Evolutionary conservation across 805 yeast species (phyloP), one percentile per base, ranked within the genome.

Genomic region (Huiozyma naganishii): DNA sequence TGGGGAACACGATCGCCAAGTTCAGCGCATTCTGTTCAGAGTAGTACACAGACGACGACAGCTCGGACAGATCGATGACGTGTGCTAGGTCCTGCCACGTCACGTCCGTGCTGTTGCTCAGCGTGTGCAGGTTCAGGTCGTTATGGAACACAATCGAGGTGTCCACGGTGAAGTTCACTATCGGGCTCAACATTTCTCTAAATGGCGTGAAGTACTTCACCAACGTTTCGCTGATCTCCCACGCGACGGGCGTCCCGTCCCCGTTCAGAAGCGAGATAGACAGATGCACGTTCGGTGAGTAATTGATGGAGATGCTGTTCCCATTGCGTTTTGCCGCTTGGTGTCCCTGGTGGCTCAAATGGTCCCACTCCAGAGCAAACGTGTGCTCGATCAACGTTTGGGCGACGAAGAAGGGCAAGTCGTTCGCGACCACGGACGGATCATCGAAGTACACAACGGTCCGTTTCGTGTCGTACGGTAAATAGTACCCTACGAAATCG

Each of bases 1-100:
- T 48, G 2, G 67, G 66, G 41, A 62, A 62, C 0, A 51, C 53
- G 77, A 68, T 23, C 77, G 86, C 45, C 54, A 90, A 79, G 61
- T 88, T 85, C 48, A 85, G 59, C 2, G 79, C 72, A 0, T 76
- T 71, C 34, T 92, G 88, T 48, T 78, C 74, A 1, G 77, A 65
- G 52, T 74, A 77, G 51, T 72, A 71, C 43, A 69, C 68, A 38
- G 72, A 67, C 2, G 77, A 61, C 49, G 82, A 69, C 29, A 63
- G 83, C 51, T 84, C 95, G 2, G 92, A 88, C 51, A 77, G 78
- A 62, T 90, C 92, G 47, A 89, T 74, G 50, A 85, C 77, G 10
- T 89, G 82, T 1, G 94, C 73, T 32, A 89, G 68, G 44, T 83
- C 83, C 7, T 68, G 58, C 43, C 69, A 64, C 27, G 69, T 67